Conservation (phyloP, 805 yeast genomes). For the Schwanniomyces pseudopolymorphus region DNA sequence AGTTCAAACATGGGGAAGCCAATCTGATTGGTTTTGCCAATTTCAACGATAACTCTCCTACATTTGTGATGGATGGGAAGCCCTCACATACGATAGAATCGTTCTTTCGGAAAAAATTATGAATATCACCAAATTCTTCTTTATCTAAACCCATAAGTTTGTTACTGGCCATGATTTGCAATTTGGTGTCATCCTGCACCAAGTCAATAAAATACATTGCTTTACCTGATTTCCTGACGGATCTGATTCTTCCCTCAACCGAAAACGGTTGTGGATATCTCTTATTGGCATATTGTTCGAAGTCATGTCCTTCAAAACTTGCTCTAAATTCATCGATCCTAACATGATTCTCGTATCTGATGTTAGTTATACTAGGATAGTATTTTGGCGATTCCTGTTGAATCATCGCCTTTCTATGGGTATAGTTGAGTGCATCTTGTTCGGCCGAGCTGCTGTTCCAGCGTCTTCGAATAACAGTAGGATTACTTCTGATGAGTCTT, state of each 20-base stretch:
- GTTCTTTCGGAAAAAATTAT: slow-evolving; percentile 58
- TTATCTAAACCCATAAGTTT: slow-evolving; percentile 42
- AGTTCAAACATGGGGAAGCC: slow-evolving; percentile 61
- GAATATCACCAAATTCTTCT: slow-evolving; percentile 42
- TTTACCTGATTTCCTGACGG: slow-evolving; percentile 65
- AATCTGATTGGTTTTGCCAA: slow-evolving; percentile 48
- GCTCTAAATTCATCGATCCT: slow-evolving; percentile 10
- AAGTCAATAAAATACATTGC: slow-evolving; percentile 71
- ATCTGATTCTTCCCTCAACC: slow-evolving; percentile 55
- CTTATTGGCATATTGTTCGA: slow-evolving; percentile 7
- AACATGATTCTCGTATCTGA: slow-evolving; percentile 6
- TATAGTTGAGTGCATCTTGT: slow-evolving; percentile 5
- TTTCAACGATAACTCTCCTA: slow-evolving; percentile 76
- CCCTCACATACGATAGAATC: slow-evolving; percentile 73
- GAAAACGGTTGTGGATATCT: slow-evolving; percentile 5
- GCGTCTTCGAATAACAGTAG: not conserved
- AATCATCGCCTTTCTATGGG: slow-evolving; percentile 6
- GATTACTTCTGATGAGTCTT: not conserved
- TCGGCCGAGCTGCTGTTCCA: not conserved
- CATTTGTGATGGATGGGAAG: slow-evolving; percentile 68
- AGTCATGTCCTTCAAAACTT: slow-evolving; percentile 8
- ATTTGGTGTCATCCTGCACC: slow-evolving; percentile 52
- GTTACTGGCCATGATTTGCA: slow-evolving; percentile 65
- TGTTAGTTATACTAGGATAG: slow-evolving; percentile 10
- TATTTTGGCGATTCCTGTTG: slow-evolving; percentile 2